phyloP scores from a whole-genome alignment of 768 basidiomycete genomes.

The Leccinum sublutescens region DNA sequence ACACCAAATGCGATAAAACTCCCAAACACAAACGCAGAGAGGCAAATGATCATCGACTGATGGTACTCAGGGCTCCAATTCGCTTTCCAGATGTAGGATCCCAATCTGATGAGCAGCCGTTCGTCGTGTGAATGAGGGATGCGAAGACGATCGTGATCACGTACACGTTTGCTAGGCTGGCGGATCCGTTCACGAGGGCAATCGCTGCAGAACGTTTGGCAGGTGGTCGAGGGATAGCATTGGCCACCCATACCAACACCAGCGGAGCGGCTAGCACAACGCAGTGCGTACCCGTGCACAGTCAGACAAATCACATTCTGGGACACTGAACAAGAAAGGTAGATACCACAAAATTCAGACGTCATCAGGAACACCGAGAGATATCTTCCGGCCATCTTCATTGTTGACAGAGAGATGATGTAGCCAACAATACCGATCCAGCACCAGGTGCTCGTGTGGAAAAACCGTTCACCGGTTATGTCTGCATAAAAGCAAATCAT shows the following conservation, averaged over 20 bases:
- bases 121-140: background rate
- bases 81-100: slow-evolving; percentile 61
- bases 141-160: slow-evolving; percentile 15
- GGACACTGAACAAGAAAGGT: background rate
- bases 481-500: slow-evolving; percentile 37
- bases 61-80: slow-evolving; percentile 63
- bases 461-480: slow-evolving; percentile 61
- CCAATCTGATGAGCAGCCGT: slow-evolving; percentile 40
- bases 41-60: slow-evolving; percentile 55
- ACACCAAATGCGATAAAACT: slow-evolving; percentile 37
- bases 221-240: slow-evolving; percentile 58
- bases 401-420: slow-evolving; percentile 57
- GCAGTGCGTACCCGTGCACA: background rate
- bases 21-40: slow-evolving; percentile 33
- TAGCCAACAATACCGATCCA: slow-evolving; percentile 61
- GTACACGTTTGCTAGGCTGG: slow-evolving; percentile 59
- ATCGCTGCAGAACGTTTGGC: slow-evolving; percentile 54
- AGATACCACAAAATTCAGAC: slow-evolving; percentile 44
- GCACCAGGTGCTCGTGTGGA: slow-evolving; percentile 57
- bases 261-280: slow-evolving; percentile 37
- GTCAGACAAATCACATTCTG: background rate
- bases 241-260: slow-evolving; percentile 61
- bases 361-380: slow-evolving; percentile 66
- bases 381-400: slow-evolving; percentile 51
- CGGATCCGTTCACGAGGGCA: slow-evolving; percentile 58